Percentiles rank a stretch among this genome's conserved stretches.
phyloP scores from a whole-genome alignment of 2,329 filamentous ascomycete genomes.

The Scedosporium dehoogii region DNA sequence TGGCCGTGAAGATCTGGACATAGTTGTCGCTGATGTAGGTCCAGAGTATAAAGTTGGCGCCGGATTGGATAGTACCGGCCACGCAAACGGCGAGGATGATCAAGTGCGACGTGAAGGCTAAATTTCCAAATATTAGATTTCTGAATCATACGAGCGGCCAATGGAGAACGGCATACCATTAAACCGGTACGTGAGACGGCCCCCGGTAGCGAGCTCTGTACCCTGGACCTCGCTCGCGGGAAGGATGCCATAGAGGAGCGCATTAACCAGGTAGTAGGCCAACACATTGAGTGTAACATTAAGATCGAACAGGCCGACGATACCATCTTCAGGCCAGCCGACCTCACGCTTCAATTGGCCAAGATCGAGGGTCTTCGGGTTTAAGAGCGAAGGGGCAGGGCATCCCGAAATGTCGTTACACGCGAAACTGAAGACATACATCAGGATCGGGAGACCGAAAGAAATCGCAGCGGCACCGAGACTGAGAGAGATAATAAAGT shows the following conservation, averaged over 20 bases:
- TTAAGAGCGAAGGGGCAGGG: slow-evolving; percentile 70
- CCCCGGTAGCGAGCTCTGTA: slow-evolving; percentile 58
- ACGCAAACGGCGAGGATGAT: slow-evolving; percentile 61
- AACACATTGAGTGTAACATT: slow-evolving; percentile 60
- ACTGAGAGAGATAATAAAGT: slow-evolving; percentile 32
- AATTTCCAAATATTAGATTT: neutral
- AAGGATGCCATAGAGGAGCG: slow-evolving; percentile 65
- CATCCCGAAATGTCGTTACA: slow-evolving; percentile 94
- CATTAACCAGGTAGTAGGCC: slow-evolving; percentile 68
- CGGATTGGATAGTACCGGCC: slow-evolving; percentile 66
- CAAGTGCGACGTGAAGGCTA: slow-evolving; percentile 67
- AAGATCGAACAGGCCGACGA: slow-evolving; percentile 60
- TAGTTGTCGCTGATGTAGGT: slow-evolving; percentile 90
- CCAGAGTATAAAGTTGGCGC: slow-evolving; percentile 80
- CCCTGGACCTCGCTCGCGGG: slow-evolving; percentile 67
- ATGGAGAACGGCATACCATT: slow-evolving; percentile 43
- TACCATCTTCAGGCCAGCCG: slow-evolving; percentile 67
- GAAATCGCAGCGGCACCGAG: slow-evolving; percentile 69
- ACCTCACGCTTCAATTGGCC: slow-evolving; percentile 68
- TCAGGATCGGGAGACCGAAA: slow-evolving; percentile 67
- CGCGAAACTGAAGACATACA: slow-evolving; percentile 71
- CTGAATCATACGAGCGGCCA: neutral
- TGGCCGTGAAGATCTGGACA: slow-evolving; percentile 72
- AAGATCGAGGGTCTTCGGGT: slow-evolving; percentile 60
- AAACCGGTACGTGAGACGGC: slow-evolving; percentile 72